Conservation (phyloP, 371 early-diverging fungal genomes). For the Syncephalastrum racemosum region DNA sequence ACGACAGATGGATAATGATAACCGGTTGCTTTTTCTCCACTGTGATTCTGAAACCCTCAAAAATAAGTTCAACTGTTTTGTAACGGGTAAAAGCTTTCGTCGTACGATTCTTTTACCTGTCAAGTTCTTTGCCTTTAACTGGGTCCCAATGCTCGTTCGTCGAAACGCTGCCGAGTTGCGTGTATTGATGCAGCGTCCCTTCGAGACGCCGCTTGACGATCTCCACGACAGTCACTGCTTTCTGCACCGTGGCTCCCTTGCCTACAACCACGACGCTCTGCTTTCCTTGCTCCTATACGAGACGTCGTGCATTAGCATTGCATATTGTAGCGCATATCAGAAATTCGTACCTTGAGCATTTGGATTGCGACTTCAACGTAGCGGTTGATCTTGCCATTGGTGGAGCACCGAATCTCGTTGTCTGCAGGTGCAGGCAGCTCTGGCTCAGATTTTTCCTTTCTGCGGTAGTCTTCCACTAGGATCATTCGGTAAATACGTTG, state of each 20-base stretch:
- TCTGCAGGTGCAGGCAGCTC: constrained; percentile 29
- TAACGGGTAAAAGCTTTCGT: not conserved
- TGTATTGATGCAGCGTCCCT: constrained; percentile 61
- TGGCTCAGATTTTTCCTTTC: constrained; percentile 21
- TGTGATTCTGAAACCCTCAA: constrained; percentile 23
- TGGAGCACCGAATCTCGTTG: constrained; percentile 44
- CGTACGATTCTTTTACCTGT: constrained; percentile 23
- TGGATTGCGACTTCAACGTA: constrained; percentile 39
- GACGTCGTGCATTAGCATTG: not conserved
- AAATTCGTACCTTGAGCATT: constrained; percentile 28
- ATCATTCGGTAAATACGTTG: too few relatives aligned
- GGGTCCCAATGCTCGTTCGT: constrained; percentile 60
- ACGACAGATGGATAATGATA: constrained; percentile 39
- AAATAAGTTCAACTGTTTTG: not conserved
- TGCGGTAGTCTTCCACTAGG: constrained; percentile 42
- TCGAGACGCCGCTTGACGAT: constrained; percentile 62
- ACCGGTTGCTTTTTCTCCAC: constrained; percentile 42
- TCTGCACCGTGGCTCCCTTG: constrained; percentile 56
- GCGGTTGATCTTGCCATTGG: constrained; percentile 27
- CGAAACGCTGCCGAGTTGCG: constrained; percentile 55
- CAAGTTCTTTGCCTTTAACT: constrained; percentile 33
- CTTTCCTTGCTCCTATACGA: constrained; percentile 19
- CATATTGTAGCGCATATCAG: not conserved
- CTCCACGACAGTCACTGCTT: constrained; percentile 67
- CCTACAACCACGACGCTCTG: constrained; percentile 34